phyloP scores from a whole-genome alignment of 768 basidiomycete genomes.

The Tulasnella sp. region DNA sequence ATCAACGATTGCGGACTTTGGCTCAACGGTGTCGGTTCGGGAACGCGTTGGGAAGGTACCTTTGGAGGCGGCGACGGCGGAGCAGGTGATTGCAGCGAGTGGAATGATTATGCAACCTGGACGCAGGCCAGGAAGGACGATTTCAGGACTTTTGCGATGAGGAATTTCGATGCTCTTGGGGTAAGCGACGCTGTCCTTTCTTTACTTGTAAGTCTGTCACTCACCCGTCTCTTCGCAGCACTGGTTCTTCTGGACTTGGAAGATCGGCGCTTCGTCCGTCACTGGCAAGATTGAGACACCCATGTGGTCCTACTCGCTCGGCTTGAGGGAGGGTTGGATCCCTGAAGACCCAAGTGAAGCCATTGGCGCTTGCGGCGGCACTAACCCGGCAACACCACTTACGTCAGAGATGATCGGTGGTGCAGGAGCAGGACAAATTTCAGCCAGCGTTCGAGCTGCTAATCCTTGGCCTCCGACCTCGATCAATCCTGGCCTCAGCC shows the following conservation, averaged over 20 bases:
- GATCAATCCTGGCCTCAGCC: constrained; percentile 29
- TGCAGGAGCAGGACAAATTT: constrained; percentile 53
- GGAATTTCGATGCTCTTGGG: constrained; percentile 91
- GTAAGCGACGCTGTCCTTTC: constrained; percentile 39
- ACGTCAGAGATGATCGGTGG: constrained; percentile 49
- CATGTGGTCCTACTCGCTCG: constrained; percentile 91
- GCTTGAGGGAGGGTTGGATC: constrained; percentile 88
- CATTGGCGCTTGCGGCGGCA: constrained; percentile 55
- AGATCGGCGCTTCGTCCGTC: constrained; percentile 79
- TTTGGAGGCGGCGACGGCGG: constrained; percentile 42
- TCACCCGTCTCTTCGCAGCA: constrained; percentile 47
- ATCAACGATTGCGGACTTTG: constrained; percentile 38
- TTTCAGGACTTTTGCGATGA: constrained; percentile 67
- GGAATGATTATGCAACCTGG: constrained; percentile 74
- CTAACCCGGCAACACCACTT: constrained; percentile 37
- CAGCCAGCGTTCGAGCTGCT: constrained; percentile 47
- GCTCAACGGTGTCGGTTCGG: constrained; percentile 47
- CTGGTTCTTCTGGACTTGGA: constrained; percentile 99
- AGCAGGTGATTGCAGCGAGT: constrained; percentile 54
- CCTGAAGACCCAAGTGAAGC: constrained; percentile 80
- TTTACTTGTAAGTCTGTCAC: not conserved
- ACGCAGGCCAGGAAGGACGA: constrained; percentile 53
- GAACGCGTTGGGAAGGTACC: constrained; percentile 84
- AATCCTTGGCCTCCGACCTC: constrained; percentile 71
- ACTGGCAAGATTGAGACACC: constrained; percentile 71